A percentile compares a stretch with the other conserved stretches of the same genome.
Conservation (phyloP, 2,329 filamentous ascomycete species). For the Neofusicoccum cordaticola region DNA sequence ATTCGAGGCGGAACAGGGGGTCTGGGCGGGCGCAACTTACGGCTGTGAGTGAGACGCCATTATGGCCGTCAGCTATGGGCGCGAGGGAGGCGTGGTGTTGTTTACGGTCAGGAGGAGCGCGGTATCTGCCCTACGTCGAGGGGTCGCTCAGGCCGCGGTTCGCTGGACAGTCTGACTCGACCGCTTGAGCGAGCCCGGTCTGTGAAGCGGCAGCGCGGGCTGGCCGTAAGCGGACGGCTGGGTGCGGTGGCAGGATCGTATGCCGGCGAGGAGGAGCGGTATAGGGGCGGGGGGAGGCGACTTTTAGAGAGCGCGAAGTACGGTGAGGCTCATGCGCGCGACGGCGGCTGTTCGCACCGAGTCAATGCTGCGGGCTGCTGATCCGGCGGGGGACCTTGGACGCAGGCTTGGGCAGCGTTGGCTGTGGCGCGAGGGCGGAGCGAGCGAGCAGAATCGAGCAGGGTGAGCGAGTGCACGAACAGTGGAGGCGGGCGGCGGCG, state of each 20-base stretch:
- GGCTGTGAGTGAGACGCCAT: constrained; percentile 7
- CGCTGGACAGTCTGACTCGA: constrained; percentile 7
- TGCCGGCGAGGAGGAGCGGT: constrained; percentile 4
- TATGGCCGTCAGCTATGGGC: background rate
- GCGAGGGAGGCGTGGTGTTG: background rate
- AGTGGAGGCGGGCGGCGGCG: constrained; percentile 4
- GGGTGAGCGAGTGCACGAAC: constrained; percentile 11
- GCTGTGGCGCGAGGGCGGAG: constrained; percentile 8
- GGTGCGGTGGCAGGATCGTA: background rate
- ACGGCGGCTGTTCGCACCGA: constrained; percentile 15
- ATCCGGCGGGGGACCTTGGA: background rate
- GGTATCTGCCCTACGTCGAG: constrained; percentile 10
- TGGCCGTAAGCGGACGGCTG: background rate
- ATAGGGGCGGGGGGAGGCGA: constrained; percentile 17
- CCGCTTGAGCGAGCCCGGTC: background rate
- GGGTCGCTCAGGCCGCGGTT: constrained; percentile 14
- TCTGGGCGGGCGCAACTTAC: constrained; percentile 9
- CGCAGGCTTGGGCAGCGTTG: constrained; percentile 13
- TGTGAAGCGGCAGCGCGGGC: background rate
- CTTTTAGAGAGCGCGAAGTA: constrained; percentile 16
- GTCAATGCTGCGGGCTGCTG: constrained; percentile 16
- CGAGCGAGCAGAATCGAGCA: background rate
- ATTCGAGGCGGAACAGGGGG: background rate
- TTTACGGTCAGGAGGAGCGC: constrained; percentile 1
- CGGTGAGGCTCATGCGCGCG: constrained; percentile 18